Evolutionary conservation across 495 filamentous ascomycete species (phyloP).

Genomic region (Rostrohypoxylon terebratum): DNA sequence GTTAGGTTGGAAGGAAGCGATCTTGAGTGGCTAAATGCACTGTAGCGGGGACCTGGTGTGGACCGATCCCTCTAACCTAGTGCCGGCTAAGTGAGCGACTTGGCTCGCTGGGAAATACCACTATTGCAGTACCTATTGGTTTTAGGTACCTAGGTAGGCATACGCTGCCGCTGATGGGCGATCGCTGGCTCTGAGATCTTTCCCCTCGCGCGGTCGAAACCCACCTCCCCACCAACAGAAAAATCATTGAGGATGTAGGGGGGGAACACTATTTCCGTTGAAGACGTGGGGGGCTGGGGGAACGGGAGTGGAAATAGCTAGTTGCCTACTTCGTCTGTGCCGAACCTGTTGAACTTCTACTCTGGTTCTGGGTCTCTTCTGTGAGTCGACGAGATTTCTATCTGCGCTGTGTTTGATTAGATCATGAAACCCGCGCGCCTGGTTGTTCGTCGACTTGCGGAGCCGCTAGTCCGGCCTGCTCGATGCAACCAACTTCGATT

Average conservation of each 20-base stretch:
- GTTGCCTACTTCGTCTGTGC: neutral
- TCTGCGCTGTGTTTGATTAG: conserved; percentile 18
- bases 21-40: conserved; percentile 30
- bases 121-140: conserved; percentile 11
- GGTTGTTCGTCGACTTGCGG: conserved; percentile 33
- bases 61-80: conserved; percentile 28
- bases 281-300: conserved; percentile 16
- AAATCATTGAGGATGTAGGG: conserved; percentile 13
- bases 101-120: conserved; percentile 22
- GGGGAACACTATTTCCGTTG: conserved; percentile 10
- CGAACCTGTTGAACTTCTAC: conserved; percentile 23
- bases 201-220: conserved; percentile 25
- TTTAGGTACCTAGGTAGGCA: conserved; percentile 38
- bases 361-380: conserved; percentile 30
- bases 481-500: conserved; percentile 23
- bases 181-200: conserved; percentile 1
- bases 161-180: conserved; percentile 29
- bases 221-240: conserved; percentile 25
- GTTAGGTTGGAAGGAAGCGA: conserved; percentile 18
- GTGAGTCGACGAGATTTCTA: conserved; percentile 18
- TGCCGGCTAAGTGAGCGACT: conserved; percentile 35
- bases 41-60: conserved; percentile 19
- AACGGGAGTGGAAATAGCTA: conserved; percentile 3
- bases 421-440: conserved; percentile 35
- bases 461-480: conserved; percentile 29